These are phyloP conservation scores for Somion occarium DNA, from an alignment of 1,284 basidiomycete genomes.

Conservation along the genomic window DNA sequence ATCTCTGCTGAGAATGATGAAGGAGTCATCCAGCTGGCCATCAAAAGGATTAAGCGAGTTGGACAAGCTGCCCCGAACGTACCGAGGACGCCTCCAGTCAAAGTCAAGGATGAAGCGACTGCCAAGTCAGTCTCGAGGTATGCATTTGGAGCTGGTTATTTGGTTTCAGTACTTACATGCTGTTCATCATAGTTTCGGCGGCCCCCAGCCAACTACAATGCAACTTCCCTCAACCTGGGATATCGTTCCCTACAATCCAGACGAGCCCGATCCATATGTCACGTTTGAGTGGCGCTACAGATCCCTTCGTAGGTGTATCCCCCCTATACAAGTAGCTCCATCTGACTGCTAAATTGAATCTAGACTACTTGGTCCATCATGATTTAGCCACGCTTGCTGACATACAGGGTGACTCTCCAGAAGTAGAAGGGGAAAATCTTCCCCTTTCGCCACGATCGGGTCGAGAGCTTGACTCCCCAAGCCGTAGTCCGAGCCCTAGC, in stretches of 20 bases:
- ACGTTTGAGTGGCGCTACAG: slow-evolving; percentile 59
- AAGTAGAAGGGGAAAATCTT: not conserved
- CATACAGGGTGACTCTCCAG: not conserved
- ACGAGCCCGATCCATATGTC: slow-evolving; percentile 40
- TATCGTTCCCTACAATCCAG: slow-evolving; percentile 39
- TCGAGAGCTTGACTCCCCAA: not conserved
- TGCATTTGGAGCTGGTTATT: not conserved
- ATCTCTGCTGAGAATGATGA: not conserved
- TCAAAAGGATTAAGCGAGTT: slow-evolving; percentile 44
- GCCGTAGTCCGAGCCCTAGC: not conserved
- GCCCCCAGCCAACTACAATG: slow-evolving; percentile 30
- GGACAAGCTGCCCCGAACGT: slow-evolving; percentile 16
- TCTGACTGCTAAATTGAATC: not conserved
- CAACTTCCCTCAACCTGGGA: slow-evolving; percentile 48
- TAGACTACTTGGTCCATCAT: slow-evolving; percentile 24
- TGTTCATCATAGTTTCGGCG: slow-evolving; percentile 36
- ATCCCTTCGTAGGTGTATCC: slow-evolving; percentile 32
- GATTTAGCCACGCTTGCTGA: slow-evolving; percentile 19
- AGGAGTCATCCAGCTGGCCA: slow-evolving; percentile 53
- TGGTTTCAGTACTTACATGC: not conserved
- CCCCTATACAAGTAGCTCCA: not conserved
- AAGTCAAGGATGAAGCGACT: not conserved
- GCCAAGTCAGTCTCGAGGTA: not conserved
- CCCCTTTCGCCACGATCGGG: not conserved
- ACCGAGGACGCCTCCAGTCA: slow-evolving; percentile 13